Evolutionary conservation across 495 filamentous ascomycete species (phyloP), one percentile per base, ranked within the genome.

Genomic region (Choiromyces venosus): DNA sequence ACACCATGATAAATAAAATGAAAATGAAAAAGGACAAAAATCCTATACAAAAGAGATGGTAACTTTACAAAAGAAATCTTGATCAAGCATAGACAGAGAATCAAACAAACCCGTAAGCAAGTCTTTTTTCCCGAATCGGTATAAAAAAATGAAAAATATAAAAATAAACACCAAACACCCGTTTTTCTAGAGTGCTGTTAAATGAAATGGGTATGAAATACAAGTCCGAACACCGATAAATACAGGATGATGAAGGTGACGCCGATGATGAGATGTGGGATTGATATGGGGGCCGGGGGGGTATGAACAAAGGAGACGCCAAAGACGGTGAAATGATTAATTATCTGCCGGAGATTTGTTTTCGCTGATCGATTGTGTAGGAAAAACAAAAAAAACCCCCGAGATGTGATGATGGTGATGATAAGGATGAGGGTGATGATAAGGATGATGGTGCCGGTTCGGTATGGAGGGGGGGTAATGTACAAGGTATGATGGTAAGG

Each of bases 61-160:
- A 61, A 29, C n/a, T 61, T 61, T 33, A 61, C 52, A 61, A 61
- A 61, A 61, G 52, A 61, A 61, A 61, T 61, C 52, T 61, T 61
- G 33, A 18, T 1, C 10, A 61, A 56, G 52, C 52, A 61, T 61
- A 61, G 52, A 33, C 52, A 61, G 52, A 61, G 52, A 61, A 61
- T 61, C 25, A 33, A 52, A 46, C 42, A 46, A 56, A 61, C 52
- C 52, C 12, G 52, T 33, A 61, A 33, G 52, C 25, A 61, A 61
- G 52, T 61, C 52, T 33, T 61, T 46, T n/a, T 61, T 61, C 52
- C 52, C 52, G 52, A 61, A 61, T 61, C 52, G 52, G 33, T 61
- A n/a, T n/a, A n/a, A n/a, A n/a, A n/a, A n/a, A n/a, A n/a, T n/a
- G n/a, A 61, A 33, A 61, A 61, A n/a, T n/a, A n/a, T n/a, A n/a